phyloP scores from a whole-genome alignment of 768 basidiomycete genomes.

The Lyophyllum decastes region DNA sequence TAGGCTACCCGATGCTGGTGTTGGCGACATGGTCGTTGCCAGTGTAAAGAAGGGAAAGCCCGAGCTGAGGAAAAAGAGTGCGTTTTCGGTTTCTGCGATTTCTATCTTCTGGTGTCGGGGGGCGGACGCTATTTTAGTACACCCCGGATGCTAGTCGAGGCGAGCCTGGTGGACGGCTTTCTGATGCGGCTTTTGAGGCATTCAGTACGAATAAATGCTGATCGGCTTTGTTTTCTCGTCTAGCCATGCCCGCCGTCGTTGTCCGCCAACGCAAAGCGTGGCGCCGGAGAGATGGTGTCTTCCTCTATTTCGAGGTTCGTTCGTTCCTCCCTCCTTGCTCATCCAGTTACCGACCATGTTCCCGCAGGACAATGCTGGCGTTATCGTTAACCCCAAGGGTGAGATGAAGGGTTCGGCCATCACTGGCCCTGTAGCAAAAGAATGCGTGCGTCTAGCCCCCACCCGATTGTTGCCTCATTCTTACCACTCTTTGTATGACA shows the following conservation, averaged over 20 bases:
- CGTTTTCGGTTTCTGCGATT: slow-evolving; percentile 31
- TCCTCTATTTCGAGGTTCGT: slow-evolving; percentile 94
- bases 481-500: slow-evolving; percentile 26
- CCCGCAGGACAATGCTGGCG: slow-evolving; percentile 86
- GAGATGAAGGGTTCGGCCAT: slow-evolving; percentile 99
- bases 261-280: slow-evolving; percentile 98
- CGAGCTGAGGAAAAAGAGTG: slow-evolving; percentile 99
- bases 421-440: slow-evolving; percentile 97
- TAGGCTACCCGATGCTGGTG: slow-evolving; percentile 94
- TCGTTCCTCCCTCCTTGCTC: neutral
- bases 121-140: too few species aligned
- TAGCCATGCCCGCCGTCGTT: slow-evolving; percentile 96
- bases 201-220: neutral
- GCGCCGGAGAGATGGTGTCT: slow-evolving; percentile 97
- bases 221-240: slow-evolving; percentile 14
- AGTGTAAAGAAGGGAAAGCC: slow-evolving; percentile 99
- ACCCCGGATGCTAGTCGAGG: neutral
- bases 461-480: neutral
- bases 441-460: slow-evolving; percentile 72
- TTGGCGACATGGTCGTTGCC: slow-evolving; percentile 94
- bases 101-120: neutral
- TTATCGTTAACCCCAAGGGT: slow-evolving; percentile 98
- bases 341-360: neutral
- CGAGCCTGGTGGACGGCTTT: neutral
- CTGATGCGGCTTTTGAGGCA: neutral